Evolutionary conservation across 2,329 filamentous ascomycete species (phyloP).

Genomic region (Sclerotinia glacialis): DNA sequence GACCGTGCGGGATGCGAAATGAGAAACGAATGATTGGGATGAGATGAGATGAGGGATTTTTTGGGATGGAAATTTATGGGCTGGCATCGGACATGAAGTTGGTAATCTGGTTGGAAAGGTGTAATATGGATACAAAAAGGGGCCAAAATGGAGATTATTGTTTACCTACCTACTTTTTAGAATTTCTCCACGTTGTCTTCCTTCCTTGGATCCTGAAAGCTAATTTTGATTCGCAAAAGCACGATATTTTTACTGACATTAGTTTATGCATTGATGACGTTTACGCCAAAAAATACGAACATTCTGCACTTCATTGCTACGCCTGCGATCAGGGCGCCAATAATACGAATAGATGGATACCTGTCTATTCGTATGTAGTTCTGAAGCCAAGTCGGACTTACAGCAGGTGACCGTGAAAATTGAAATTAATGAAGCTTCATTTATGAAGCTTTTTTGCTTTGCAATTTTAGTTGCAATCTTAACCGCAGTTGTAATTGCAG

Average conservation of each 20-base stretch:
- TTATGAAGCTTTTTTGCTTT: background rate
- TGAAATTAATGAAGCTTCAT: background rate
- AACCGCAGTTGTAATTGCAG: background rate
- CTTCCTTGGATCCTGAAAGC: background rate
- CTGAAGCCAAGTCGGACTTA: slow-evolving; percentile 6
- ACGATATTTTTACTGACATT: background rate
- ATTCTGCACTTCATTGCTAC: background rate
- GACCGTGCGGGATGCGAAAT: slow-evolving; percentile 10
- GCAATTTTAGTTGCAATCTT: background rate
- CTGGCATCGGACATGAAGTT: background rate
- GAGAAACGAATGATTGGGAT: slow-evolving; percentile 10
- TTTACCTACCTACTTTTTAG: background rate
- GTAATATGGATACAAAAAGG: background rate
- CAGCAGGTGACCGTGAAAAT: background rate
- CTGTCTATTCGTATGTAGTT: background rate
- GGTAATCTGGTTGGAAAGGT: slow-evolving; percentile 11
- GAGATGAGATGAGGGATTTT: slow-evolving; percentile 1
- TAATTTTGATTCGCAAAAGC: background rate
- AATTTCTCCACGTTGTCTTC: background rate
- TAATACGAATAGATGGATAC: background rate
- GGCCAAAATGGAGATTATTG: background rate
- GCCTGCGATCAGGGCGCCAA: background rate
- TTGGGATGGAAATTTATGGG: background rate
- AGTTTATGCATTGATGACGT: slow-evolving; percentile 1
- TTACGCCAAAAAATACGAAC: background rate